Evolutionary conservation across 2,329 filamentous ascomycete genomes (phyloP).

Genomic region (Bimuria novae-zelandiae): DNA sequence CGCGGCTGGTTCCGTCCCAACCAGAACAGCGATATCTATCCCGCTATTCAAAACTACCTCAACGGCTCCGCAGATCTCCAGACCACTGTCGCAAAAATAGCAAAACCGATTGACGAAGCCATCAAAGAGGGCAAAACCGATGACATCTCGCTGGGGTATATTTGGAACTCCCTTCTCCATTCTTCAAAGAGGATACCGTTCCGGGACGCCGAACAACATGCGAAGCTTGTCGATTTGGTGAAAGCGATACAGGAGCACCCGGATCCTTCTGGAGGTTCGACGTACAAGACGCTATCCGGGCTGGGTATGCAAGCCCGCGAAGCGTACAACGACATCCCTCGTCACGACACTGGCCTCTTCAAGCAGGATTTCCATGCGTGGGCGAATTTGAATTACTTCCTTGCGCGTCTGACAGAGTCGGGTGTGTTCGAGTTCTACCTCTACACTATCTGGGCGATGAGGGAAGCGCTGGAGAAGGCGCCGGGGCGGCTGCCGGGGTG

Average conservation of each 20-base stretch:
- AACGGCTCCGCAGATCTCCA: slow-evolving; percentile 18
- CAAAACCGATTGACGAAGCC: slow-evolving; percentile 31
- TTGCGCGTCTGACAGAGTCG: slow-evolving; percentile 27
- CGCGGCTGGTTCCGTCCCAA: slow-evolving; percentile 37
- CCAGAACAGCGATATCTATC: slow-evolving; percentile 27
- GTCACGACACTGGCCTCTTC: slow-evolving; percentile 17
- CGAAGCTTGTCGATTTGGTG: slow-evolving; percentile 28
- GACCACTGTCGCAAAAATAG: slow-evolving; percentile 23
- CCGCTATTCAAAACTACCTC: slow-evolving; percentile 31
- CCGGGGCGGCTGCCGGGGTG: slow-evolving; percentile 26
- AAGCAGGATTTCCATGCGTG: slow-evolving; percentile 33
- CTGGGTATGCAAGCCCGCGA: slow-evolving; percentile 33
- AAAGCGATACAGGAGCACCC: slow-evolving; percentile 31
- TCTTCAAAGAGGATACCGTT: slow-evolving; percentile 31
- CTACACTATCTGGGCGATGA: slow-evolving; percentile 37
- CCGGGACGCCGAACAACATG: slow-evolving; percentile 17
- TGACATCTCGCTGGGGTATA: slow-evolving; percentile 25
- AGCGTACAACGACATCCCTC: slow-evolving; percentile 36
- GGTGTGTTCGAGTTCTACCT: slow-evolving; percentile 22
- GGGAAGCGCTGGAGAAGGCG: slow-evolving; percentile 31
- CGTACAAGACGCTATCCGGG: slow-evolving; percentile 27
- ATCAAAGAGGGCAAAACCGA: slow-evolving; percentile 23
- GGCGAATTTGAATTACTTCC: slow-evolving; percentile 41
- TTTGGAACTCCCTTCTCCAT: slow-evolving; percentile 41
- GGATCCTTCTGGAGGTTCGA: slow-evolving; percentile 24